Conservation (phyloP, 1,284 basidiomycete genomes). For the Ceratobasidium sp. region DNA sequence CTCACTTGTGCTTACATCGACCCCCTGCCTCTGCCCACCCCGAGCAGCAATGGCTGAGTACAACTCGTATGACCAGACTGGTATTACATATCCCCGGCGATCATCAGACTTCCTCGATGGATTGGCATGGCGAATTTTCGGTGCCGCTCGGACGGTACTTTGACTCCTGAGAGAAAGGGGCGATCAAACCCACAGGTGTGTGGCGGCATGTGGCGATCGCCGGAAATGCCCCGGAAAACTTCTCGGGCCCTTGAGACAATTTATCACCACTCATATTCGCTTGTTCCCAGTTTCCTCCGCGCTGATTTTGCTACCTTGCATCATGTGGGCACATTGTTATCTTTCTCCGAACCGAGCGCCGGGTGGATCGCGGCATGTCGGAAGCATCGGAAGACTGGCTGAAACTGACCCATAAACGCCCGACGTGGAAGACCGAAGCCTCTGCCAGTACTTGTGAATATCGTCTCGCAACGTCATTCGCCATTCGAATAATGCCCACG, state of each 20-base stretch:
- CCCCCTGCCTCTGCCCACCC: neutral
- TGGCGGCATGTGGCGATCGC: constrained; percentile 6
- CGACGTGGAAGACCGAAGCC: neutral
- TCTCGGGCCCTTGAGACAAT: neutral
- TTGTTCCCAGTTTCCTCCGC: neutral
- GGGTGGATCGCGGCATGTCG: neutral
- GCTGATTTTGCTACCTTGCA: neutral
- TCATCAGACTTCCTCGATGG: neutral
- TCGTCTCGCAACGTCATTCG: neutral
- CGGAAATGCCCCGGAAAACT: neutral
- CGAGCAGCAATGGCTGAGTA: neutral
- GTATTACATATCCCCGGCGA: neutral
- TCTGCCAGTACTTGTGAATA: neutral
- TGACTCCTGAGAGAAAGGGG: neutral
- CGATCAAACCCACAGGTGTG: neutral
- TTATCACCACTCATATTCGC: too few species aligned
- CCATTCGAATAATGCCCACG: neutral
- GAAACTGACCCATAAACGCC: constrained; percentile 8
- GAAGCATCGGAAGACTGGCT: neutral
- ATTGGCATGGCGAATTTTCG: neutral
- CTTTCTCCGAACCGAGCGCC: neutral
- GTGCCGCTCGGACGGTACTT: neutral
- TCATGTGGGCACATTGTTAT: neutral
- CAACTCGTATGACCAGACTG: neutral
- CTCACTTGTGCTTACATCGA: neutral